phyloP scores from a whole-genome alignment of 495 filamentous ascomycete genomes.

The Penicillium bovifimosum region DNA sequence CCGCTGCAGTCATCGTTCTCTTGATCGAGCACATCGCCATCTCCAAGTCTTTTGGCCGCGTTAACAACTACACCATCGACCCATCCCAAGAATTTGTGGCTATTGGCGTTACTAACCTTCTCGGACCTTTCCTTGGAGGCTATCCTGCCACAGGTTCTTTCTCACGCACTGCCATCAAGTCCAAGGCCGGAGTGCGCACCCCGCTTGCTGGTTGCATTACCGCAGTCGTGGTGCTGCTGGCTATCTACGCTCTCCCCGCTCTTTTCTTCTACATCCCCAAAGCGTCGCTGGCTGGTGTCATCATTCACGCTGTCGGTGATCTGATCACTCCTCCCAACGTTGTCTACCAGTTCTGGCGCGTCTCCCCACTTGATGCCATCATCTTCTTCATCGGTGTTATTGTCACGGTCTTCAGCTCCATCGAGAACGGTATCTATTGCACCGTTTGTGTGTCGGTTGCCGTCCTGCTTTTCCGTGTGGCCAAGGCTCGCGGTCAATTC shows the following conservation, averaged over 20 bases:
- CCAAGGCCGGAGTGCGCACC: conserved; percentile 92
- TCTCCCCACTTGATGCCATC: conserved; percentile 81
- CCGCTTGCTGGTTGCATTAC: conserved; percentile 92
- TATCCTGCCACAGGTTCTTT: conserved; percentile 97
- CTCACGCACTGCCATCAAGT: conserved; percentile 95
- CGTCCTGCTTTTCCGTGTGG: conserved; percentile 77
- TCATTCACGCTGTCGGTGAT: conserved; percentile 96
- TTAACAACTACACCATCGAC: conserved; percentile 98
- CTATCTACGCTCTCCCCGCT: conserved; percentile 85
- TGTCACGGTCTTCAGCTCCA: conserved; percentile 80
- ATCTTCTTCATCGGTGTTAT: conserved; percentile 95
- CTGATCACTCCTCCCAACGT: conserved; percentile 91
- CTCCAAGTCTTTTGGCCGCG: conserved; percentile 91
- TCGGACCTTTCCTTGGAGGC: conserved; percentile 89
- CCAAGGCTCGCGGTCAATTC: conserved; percentile 82
- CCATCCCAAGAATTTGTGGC: conserved; percentile 96
- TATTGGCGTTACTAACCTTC: conserved; percentile 86
- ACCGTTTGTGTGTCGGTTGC: conserved; percentile 71
- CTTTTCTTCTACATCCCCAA: conserved; percentile 95
- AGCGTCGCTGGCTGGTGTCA: conserved; percentile 82
- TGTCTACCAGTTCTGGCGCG: conserved; percentile 92
- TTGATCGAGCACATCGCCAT: conserved; percentile 98
- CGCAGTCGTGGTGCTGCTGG: conserved; percentile 80
- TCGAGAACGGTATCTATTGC: conserved; percentile 90
- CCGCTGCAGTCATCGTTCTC: conserved; percentile 82